phyloP scores from a whole-genome alignment of 768 basidiomycete species.

The Gloeostereum incarnatum region DNA sequence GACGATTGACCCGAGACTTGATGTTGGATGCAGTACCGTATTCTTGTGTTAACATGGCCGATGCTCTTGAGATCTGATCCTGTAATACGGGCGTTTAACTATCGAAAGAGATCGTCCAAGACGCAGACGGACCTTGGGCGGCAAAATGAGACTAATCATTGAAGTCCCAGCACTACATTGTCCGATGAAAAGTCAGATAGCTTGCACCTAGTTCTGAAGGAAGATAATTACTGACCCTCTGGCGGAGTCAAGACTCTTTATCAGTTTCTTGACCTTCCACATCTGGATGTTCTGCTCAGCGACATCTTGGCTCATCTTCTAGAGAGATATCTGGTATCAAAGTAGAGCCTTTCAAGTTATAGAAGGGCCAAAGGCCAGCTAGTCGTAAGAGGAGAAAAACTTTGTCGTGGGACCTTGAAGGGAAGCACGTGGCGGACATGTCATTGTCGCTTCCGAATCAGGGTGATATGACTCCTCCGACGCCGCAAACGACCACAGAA shows the following conservation, averaged over 20 bases:
- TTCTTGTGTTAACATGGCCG: slow-evolving; percentile 96
- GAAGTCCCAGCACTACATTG: slow-evolving; percentile 84
- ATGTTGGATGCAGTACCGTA: slow-evolving; percentile 99
- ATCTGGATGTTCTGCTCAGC: slow-evolving; percentile 96
- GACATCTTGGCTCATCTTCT: slow-evolving; percentile 44
- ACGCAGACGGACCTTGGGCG: slow-evolving; percentile 63
- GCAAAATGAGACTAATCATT: slow-evolving; percentile 98
- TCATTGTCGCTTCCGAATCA: no score
- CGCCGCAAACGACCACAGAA: no score
- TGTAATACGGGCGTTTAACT: slow-evolving; percentile 15
- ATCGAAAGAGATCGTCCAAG: slow-evolving; percentile 4
- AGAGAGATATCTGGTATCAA: no score
- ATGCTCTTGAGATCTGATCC: slow-evolving; percentile 93
- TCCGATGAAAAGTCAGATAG: no score
- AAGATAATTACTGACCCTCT: no score
- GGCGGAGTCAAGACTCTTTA: slow-evolving; percentile 93
- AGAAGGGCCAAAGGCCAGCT: no score
- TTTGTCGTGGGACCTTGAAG: no score
- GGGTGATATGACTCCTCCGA: no score
- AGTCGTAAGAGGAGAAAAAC: no score
- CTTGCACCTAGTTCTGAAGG: no score
- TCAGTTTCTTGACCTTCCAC: slow-evolving; percentile 99
- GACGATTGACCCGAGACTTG: slow-evolving; percentile 96
- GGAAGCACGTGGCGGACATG: no score
- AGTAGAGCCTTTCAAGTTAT: no score